Percentiles rank a stretch among this genome's conserved stretches.
These are phyloP conservation scores for Tuctoria greenei DNA, from an alignment of 176 grass and related monocot species.

Conservation along the genomic window DNA sequence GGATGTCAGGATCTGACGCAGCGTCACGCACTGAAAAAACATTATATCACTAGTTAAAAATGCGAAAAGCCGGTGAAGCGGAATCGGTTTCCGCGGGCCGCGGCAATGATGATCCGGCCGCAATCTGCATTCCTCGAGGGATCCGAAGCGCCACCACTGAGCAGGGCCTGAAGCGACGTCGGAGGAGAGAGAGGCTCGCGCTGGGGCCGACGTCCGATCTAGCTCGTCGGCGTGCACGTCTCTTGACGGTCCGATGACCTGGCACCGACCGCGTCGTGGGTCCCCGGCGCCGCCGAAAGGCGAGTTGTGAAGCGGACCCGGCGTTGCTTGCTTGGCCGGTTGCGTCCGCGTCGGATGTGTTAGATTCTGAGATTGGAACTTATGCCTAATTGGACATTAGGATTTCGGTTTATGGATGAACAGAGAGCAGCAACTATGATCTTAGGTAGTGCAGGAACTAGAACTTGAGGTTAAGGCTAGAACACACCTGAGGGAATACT, in stretches of 20 bases:
- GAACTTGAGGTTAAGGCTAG: no score
- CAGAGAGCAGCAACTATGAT: no score
- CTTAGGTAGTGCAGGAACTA: no score
- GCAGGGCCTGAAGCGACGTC: neutral
- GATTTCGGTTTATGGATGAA: no score
- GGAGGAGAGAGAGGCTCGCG: no score
- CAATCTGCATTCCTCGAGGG: neutral
- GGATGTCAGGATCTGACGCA: neutral
- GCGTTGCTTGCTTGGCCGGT: neutral
- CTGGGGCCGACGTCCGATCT: no score
- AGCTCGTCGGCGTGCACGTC: conserved; percentile 18
- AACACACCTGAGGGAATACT: no score
- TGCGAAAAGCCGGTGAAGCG: neutral
- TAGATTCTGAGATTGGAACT: no score
- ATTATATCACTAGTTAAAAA: neutral
- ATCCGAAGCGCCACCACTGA: conserved; percentile 17
- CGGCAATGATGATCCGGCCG: no score
- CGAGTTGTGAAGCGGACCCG: neutral
- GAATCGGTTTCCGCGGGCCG: neutral
- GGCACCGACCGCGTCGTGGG: neutral
- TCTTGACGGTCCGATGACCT: neutral
- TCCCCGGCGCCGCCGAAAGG: conserved; percentile 13
- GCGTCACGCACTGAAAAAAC: neutral
- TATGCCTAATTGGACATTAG: no score
- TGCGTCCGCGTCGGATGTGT: neutral